Percentiles rank a stretch among this genome's conserved stretches.
Evolutionary conservation across 345 rosid genomes (phyloP).

Genomic region (Dovyalis caffra): DNA sequence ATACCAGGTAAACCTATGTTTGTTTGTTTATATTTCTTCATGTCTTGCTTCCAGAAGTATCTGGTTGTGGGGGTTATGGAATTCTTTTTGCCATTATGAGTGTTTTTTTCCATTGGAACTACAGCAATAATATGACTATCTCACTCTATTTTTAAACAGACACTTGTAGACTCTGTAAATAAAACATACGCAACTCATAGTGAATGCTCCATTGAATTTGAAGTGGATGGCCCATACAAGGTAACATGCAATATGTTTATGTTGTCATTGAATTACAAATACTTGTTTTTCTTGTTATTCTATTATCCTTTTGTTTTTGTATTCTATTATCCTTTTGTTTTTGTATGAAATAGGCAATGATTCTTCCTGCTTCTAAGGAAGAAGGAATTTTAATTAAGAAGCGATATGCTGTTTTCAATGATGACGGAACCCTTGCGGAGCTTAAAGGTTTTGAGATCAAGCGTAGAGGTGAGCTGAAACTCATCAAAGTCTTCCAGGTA

Average conservation of each 20-base stretch:
- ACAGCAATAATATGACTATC: conserved; percentile 12
- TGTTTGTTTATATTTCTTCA: background rate
- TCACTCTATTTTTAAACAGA: conserved; percentile 46
- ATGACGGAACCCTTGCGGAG: conserved; percentile 97
- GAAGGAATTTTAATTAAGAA: conserved; percentile 92
- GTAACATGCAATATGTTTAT: conserved; percentile 36
- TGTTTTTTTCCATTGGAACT: conserved; percentile 5
- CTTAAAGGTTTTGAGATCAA: conserved; percentile 99
- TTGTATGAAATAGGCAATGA: conserved; percentile 72
- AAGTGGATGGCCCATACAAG: conserved; percentile 99
- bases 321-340: conserved; percentile 15
- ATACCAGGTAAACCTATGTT: conserved; percentile 62
- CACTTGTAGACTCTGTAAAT: conserved; percentile 68
- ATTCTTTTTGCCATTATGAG: background rate
- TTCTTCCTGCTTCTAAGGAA: conserved; percentile 98
- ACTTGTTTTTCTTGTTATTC: conserved; percentile 9
- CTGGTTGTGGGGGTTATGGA: conserved; percentile 15
- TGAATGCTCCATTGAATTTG: conserved; percentile 98
- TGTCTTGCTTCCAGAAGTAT: conserved; percentile 7
- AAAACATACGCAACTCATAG: conserved; percentile 77
- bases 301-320: too few relatives aligned
- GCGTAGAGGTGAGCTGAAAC: conserved; percentile 98
- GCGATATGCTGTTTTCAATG: conserved; percentile 97
- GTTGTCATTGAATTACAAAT: conserved; percentile 5
- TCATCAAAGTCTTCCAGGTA: conserved; percentile 98